Base-by-base conservation (phyloP, 169 alveolate genomes). In the Plasmodium inui region DNA sequence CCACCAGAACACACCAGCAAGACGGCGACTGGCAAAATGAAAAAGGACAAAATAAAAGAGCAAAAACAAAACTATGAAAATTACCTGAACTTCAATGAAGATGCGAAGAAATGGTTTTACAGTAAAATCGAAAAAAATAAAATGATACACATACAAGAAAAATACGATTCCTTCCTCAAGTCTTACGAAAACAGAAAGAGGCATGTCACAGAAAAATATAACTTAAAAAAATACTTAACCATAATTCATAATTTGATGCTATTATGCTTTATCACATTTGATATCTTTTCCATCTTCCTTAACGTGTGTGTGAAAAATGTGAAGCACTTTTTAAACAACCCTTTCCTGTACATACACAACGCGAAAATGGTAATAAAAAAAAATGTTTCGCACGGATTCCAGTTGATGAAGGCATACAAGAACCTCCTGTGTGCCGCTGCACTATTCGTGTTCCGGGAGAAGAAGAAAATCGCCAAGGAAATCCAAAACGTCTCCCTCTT, bases 381-480 rank as follows among this genome's bases (percentile, higher is more conserved):
- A 30, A 81, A 10, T 19, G 1, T 41, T 5, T 28, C 76, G 0
- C 6, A 81, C 19, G 30, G 55, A 14, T 8, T 50, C 3, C 50
- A 81, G 22, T 22, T 50, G 30, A 5, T 81, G n/a, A 26, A 50
- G 22, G 17, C 32, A 19, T 41, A 81, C 19, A 81, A 81, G 70
- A 39, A 81, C 9, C 19, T 81, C 12, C 28, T 81, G 7, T 73
- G 55, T 17, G 70, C 55, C 8, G 34, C 41, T 22, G n/a, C 30
- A 19, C 44, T 50, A 41, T 81, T 81, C 26, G 3, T 81, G 32
- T 50, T 81, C 3, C 12, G 74, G 7, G 89, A 81, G 70, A 81
- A 81, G 28, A 81, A 81, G 39, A 81, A 81, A 81, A 81, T 81
- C 30, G 89, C 89, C n/a, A 81, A 81, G 44, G 89, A 81, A 81